These are phyloP conservation scores for Chrysoporthe cubensis DNA, from an alignment of 2,329 filamentous ascomycete genomes.

Conservation along the genomic window DNA sequence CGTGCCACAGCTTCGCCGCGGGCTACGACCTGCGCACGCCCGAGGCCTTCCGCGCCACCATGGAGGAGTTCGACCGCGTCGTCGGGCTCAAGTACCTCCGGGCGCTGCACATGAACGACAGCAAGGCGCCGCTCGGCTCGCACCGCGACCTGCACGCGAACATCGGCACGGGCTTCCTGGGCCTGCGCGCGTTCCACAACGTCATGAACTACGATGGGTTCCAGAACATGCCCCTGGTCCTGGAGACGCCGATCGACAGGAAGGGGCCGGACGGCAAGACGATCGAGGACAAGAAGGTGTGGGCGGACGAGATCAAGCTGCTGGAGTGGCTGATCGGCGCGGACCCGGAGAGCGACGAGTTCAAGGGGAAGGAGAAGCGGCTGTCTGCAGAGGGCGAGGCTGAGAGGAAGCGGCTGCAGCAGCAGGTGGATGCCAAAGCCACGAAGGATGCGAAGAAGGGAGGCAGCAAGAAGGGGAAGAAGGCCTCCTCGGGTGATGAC, in stretches of 20 bases:
- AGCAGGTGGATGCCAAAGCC: slow-evolving; percentile 76
- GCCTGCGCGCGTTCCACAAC: slow-evolving; percentile 86
- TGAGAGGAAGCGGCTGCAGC: slow-evolving; percentile 76
- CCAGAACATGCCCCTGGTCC: slow-evolving; percentile 81
- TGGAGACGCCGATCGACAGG: slow-evolving; percentile 92
- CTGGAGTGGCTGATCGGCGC: slow-evolving; percentile 86
- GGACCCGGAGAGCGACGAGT: slow-evolving; percentile 76
- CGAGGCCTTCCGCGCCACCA: slow-evolving; percentile 71
- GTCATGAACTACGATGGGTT: slow-evolving; percentile 83
- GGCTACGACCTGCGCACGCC: slow-evolving; percentile 87
- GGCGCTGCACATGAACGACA: slow-evolving; percentile 93
- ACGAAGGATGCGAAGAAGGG: slow-evolving; percentile 59
- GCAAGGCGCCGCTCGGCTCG: slow-evolving; percentile 83
- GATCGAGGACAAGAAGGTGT: slow-evolving; percentile 79
- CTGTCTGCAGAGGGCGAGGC: slow-evolving; percentile 69
- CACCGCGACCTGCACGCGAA: slow-evolving; percentile 92
- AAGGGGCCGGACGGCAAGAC: slow-evolving; percentile 67
- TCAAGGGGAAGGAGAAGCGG: slow-evolving; percentile 65
- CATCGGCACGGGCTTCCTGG: slow-evolving; percentile 93
- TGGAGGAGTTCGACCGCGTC: slow-evolving; percentile 74
- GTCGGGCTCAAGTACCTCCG: slow-evolving; percentile 81
- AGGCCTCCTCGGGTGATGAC: slow-evolving; percentile 38
- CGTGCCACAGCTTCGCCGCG: slow-evolving; percentile 93
- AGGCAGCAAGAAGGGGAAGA: slow-evolving; percentile 42
- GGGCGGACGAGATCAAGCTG: slow-evolving; percentile 94